These are phyloP conservation scores for Pulveroboletus sp. DNA, from an alignment of 768 basidiomycete species.

Conservation along the genomic window DNA sequence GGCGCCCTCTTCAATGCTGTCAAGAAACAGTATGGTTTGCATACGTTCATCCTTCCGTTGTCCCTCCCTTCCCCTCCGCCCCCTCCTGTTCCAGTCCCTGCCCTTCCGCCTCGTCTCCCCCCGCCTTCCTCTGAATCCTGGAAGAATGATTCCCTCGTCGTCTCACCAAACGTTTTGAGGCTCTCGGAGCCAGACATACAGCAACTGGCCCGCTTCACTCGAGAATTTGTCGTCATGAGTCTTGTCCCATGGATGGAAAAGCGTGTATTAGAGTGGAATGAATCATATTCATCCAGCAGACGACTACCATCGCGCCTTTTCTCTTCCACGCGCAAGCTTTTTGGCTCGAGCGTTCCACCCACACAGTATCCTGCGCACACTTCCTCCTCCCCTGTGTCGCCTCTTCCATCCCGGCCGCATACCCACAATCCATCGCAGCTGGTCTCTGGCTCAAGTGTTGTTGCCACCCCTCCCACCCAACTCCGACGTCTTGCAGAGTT, in stretches of 20 bases:
- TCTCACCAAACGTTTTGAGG: slow-evolving; percentile 37
- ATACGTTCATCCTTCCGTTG: slow-evolving; percentile 69
- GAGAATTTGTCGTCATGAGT: slow-evolving; percentile 88
- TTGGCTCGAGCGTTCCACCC: slow-evolving; percentile 60
- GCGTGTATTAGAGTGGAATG: slow-evolving; percentile 91
- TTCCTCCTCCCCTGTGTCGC: slow-evolving; percentile 38
- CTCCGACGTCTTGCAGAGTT: slow-evolving; percentile 93
- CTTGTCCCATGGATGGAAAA: slow-evolving; percentile 97
- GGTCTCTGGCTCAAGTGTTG: slow-evolving; percentile 12
- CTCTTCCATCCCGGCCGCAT: slow-evolving; percentile 37
- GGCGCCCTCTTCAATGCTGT: slow-evolving; percentile 80
- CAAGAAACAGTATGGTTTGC: slow-evolving; percentile 82
- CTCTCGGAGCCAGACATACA: slow-evolving; percentile 74
- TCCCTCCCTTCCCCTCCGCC: slow-evolving; percentile 61
- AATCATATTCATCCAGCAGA: slow-evolving; percentile 74
- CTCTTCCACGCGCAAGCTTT: slow-evolving; percentile 79
- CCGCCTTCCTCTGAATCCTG: slow-evolving; percentile 33
- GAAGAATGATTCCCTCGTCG: slow-evolving; percentile 12
- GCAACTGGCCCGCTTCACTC: slow-evolving; percentile 70
- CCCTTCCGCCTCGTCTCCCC: slow-evolving; percentile 66
- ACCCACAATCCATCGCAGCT: slow-evolving; percentile 35
- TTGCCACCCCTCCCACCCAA: slow-evolving; percentile 52
- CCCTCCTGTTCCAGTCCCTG: slow-evolving; percentile 64
- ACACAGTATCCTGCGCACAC: slow-evolving; percentile 39
- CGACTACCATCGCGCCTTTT: slow-evolving; percentile 83